A percentile compares a stretch with the other conserved stretches of the same genome.
Evolutionary conservation across 257 asterid genomes (phyloP).

Genomic region (Verbascum thapsus): DNA sequence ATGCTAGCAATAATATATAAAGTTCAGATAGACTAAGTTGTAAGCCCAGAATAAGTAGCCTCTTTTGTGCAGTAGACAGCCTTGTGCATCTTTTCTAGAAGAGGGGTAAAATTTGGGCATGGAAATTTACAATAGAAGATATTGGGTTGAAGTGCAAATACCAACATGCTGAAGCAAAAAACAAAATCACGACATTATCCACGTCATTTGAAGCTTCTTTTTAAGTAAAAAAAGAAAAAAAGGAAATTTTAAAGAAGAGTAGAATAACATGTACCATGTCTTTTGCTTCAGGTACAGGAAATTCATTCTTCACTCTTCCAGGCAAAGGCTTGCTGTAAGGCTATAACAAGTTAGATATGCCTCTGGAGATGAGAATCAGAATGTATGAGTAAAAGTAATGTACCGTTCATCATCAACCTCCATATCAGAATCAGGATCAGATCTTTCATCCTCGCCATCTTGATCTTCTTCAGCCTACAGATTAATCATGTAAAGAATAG

Average conservation of each 20-base stretch:
- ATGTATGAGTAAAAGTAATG: conserved; percentile 1
- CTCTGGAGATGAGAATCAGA: conserved; percentile 8
- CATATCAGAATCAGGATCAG: conserved; percentile 52
- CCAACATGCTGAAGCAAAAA: conserved; percentile 15
- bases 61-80: too few species aligned
- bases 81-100: too few species aligned
- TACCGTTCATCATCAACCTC: conserved; percentile 58
- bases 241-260: conserved; percentile 16
- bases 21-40: too few species aligned
- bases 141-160: conserved; percentile 3
- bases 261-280: conserved; percentile 48
- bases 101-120: not conserved
- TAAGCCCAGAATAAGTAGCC: too few species aligned
- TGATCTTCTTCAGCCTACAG: conserved; percentile 56
- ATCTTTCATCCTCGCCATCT: conserved; percentile 49
- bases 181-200: conserved; percentile 17
- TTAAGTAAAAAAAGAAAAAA: too few species aligned
- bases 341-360: conserved; percentile 24
- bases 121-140: not conserved
- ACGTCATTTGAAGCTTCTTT: conserved; percentile 3
- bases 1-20: not conserved
- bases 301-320: conserved; percentile 64
- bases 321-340: conserved; percentile 47
- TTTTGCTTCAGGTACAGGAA: conserved; percentile 66
- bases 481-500: conserved; percentile 16